These are phyloP conservation scores for Suhomyces faveliae DNA, from an alignment of 805 yeast species.

Conservation along the genomic window DNA sequence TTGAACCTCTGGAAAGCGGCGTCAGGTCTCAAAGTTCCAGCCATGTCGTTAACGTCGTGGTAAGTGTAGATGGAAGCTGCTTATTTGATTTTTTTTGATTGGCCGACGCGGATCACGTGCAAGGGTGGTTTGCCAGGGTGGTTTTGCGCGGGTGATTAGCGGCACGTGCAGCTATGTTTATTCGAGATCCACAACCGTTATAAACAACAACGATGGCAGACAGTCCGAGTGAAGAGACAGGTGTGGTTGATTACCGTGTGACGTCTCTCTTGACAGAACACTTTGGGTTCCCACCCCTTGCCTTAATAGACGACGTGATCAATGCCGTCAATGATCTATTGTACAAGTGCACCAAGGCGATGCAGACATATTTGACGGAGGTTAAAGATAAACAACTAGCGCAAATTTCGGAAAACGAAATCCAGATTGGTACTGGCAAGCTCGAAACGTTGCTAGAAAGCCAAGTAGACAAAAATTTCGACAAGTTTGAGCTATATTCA, in stretches of 20 bases:
- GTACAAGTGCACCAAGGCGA: slow-evolving; percentile 77
- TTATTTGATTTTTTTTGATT: slow-evolving; percentile 7
- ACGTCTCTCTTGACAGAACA: slow-evolving; percentile 72
- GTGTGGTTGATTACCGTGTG: slow-evolving; percentile 26
- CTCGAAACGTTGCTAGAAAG: slow-evolving; percentile 74
- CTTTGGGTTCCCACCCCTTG: slow-evolving; percentile 78
- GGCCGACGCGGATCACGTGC: slow-evolving; percentile 3
- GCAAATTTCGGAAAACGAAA: slow-evolving; percentile 43
- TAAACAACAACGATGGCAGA: slow-evolving; percentile 3
- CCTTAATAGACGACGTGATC: slow-evolving; percentile 81
- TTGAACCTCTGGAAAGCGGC: slow-evolving; percentile 42
- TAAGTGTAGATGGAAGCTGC: not conserved
- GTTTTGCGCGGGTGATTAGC: not conserved
- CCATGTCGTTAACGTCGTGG: slow-evolving; percentile 27
- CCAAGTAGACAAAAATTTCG: slow-evolving; percentile 78
- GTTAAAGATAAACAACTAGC: slow-evolving; percentile 19
- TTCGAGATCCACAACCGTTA: not conserved
- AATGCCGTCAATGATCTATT: slow-evolving; percentile 82
- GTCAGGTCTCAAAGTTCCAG: slow-evolving; percentile 44
- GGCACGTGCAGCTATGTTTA: not conserved
- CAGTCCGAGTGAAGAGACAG: not conserved
- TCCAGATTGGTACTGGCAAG: slow-evolving; percentile 75
- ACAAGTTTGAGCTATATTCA: slow-evolving; percentile 79
- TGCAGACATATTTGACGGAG: slow-evolving; percentile 59
- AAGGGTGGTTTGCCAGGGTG: too few relatives aligned